These are phyloP conservation scores for Suhomyces sp. DNA, from an alignment of 805 yeast species.

Conservation along the genomic window DNA sequence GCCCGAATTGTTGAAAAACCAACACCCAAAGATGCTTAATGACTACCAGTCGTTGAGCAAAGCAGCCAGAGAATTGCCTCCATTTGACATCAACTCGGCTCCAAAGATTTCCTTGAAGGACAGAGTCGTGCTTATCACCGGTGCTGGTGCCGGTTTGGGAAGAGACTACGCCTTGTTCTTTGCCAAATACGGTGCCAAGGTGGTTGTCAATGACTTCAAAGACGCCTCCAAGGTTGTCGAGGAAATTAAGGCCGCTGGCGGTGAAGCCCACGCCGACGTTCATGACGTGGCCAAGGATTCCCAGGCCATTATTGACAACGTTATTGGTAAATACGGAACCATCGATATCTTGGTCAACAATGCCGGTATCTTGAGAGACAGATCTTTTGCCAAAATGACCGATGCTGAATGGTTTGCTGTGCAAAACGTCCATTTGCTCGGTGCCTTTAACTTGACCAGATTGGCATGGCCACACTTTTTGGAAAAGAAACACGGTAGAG, in stretches of 20 bases:
- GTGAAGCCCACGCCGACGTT: conserved; percentile 76
- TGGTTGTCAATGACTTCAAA: conserved; percentile 86
- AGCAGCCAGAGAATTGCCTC: conserved; percentile 48
- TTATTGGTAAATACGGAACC: conserved; percentile 71
- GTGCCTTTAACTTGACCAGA: conserved; percentile 76
- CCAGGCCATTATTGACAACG: conserved; percentile 71
- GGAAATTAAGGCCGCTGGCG: conserved; percentile 71
- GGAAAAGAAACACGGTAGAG: conserved; percentile 75
- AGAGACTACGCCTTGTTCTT: conserved; percentile 80
- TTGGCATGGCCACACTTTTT: conserved; percentile 90
- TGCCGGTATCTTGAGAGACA: conserved; percentile 93
- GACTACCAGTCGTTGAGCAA: conserved; percentile 65
- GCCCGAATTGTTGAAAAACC: conserved; percentile 46
- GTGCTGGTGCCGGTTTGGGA: conserved; percentile 95
- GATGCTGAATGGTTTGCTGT: conserved; percentile 82
- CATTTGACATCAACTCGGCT: conserved; percentile 45
- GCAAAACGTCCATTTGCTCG: conserved; percentile 74
- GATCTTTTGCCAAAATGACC: conserved; percentile 79
- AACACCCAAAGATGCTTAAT: conserved; percentile 69
- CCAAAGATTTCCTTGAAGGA: conserved; percentile 59
- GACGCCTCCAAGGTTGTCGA: conserved; percentile 72
- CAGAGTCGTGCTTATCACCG: conserved; percentile 89
- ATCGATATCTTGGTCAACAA: conserved; percentile 86
- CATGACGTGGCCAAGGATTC: conserved; percentile 81
- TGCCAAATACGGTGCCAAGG: conserved; percentile 91